Percentiles rank a stretch among this genome's conserved stretches.
These are phyloP conservation scores for Avena insularis DNA, from an alignment of 176 grass and related monocot genomes.

Conservation along the genomic window DNA sequence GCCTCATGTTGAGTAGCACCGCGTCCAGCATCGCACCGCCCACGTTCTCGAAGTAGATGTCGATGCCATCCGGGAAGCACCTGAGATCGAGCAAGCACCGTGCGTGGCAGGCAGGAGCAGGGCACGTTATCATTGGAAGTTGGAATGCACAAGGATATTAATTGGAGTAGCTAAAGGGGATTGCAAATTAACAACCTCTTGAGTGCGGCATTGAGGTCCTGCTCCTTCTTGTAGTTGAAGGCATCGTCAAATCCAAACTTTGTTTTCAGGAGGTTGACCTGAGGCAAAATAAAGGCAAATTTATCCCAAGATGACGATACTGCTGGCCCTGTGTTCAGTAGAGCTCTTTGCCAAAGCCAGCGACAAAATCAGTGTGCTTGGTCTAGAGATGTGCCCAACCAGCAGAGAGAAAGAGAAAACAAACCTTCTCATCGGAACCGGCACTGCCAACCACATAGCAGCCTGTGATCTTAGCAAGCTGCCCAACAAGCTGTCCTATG, in stretches of 20 bases:
- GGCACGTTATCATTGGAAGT: too few species aligned
- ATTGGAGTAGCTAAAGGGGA: neutral
- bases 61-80: too few species aligned
- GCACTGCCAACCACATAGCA: neutral
- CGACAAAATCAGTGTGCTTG: neutral
- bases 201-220: neutral
- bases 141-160: neutral
- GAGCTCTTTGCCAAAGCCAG: neutral
- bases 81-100: too few species aligned
- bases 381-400: neutral
- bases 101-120: too few species aligned
- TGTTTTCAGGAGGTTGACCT: slow-evolving; percentile 1
- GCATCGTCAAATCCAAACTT: slow-evolving; percentile 16
- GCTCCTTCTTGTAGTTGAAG: slow-evolving; percentile 26
- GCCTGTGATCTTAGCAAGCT: neutral
- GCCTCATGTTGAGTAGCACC: too few species aligned
- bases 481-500: neutral
- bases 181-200: slow-evolving; percentile 24
- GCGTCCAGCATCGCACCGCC: too few species aligned
- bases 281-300: neutral
- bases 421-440: slow-evolving; percentile 22
- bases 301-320: neutral
- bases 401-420: neutral
- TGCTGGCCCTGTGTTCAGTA: too few species aligned
- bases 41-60: too few species aligned